Evolutionary conservation across 352 stramenopile species (phyloP), one percentile per base, ranked within the genome.

Genomic region (Phytophthora litchii): DNA sequence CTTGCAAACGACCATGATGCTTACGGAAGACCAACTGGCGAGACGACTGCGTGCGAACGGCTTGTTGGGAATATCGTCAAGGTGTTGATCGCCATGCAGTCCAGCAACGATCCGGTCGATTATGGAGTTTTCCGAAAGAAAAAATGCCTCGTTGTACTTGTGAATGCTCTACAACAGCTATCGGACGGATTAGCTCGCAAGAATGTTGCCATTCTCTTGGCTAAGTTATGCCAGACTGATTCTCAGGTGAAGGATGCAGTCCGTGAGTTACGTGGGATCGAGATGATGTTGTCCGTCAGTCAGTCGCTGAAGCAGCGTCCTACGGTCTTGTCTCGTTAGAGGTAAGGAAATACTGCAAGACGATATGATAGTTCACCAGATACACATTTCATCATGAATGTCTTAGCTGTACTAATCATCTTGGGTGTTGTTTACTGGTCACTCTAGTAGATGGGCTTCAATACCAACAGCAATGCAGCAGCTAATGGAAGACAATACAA

Each of bases 191-290:
- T 78, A 9, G 80, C 84, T 32, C 66, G 81, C 16, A 90, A 89
- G 64, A 94, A 94, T 52, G 79, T 92, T 0, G 82, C 80, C 21
- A 89, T 94, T 59, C 54, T 94, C 16, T 60, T 94, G 3, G 82
- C 82, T 14, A 86, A 84, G 41, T 58, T 94, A 11, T 94, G 84
- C 16, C 78, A 88, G 41, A 11, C 49, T 0, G 78, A 87, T 11
- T 19, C 56, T 0, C 27, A 53, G 1, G 67, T 89, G 32, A 92
- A 94, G 53, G 52, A 74, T 17, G n/a, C 17, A 6, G 69, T 94
- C 7, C 80, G 82, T 0, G 66, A 75, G 12, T 50, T 94, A 9
- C 77, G 84, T 16, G 84, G 84, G 0, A 89, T 94, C 31, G 84
- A 92, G 57, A 92, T 94, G 72, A 89, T 94, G 80, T 45, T 91